Evolutionary conservation across 2,329 filamentous ascomycete species (phyloP).

Genomic region (Colletotrichum limetticola): DNA sequence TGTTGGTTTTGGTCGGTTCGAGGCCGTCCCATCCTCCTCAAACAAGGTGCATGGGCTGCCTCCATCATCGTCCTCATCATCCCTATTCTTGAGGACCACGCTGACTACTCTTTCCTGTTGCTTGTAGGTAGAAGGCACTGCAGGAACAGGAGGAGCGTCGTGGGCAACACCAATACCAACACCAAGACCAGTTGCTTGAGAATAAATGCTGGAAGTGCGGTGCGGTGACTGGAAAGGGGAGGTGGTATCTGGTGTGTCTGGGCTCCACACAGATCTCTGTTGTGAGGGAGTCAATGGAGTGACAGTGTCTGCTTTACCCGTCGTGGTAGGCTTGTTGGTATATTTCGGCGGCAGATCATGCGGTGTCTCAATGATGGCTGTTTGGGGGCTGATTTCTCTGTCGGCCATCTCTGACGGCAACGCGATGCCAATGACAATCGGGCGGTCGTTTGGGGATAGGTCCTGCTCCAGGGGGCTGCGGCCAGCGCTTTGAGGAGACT

Average conservation of each 20-base stretch:
- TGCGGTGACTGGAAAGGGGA: constrained; percentile 54
- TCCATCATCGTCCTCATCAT: constrained; percentile 62
- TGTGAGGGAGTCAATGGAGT: constrained; percentile 46
- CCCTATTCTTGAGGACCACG: constrained; percentile 47
- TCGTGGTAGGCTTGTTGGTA: constrained; percentile 24
- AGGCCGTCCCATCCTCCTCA: constrained; percentile 70
- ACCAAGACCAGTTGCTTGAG: constrained; percentile 58
- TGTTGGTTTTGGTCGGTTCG: constrained; percentile 50
- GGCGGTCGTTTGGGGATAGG: constrained; percentile 75
- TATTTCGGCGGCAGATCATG: constrained; percentile 41
- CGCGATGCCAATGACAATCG: constrained; percentile 78
- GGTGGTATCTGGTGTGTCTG: constrained; percentile 66
- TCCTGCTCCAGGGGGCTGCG: constrained; percentile 50
- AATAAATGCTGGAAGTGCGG: constrained; percentile 70
- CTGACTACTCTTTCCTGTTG: constrained; percentile 45
- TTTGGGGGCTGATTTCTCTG: constrained; percentile 59
- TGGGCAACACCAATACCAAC: constrained; percentile 37
- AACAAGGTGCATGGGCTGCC: constrained; percentile 74
- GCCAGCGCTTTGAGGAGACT: constrained; percentile 40
- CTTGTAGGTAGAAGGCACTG: constrained; percentile 59
- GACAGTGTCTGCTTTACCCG: constrained; percentile 36
- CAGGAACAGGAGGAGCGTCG: constrained; percentile 69
- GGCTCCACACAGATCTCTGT: constrained; percentile 67
- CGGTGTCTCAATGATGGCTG: constrained; percentile 54
- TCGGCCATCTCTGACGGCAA: constrained; percentile 62